Evolutionary conservation across 1,284 basidiomycete genomes (phyloP), one percentile per base, ranked within the genome.

Genomic region (Apiotrichum brassicae): DNA sequence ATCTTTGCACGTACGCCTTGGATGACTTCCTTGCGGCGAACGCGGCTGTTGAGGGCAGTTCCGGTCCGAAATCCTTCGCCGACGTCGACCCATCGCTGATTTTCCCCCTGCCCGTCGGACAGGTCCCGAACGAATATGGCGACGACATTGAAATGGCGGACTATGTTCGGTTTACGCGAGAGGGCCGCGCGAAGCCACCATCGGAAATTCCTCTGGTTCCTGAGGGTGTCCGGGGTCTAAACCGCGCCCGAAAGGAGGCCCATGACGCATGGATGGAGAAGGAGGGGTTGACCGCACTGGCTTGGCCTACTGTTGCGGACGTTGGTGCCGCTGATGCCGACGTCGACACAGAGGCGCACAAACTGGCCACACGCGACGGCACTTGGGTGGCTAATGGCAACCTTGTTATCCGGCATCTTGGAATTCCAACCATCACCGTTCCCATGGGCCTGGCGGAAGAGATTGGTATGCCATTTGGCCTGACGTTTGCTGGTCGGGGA

Each of bases 371-470:
- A 0, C 22, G 33, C 2, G 30, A 50, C 38, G 49, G 49, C 8
- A 50, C 49, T 3, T 50, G 49, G 49, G 49, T 50, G 19, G 49
- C 49, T 9, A 50, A 50, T 24, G 49, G 49, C 19, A 50, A 50
- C 25, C 38, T 45, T 20, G 35, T 35, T 8, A 19, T 34, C 8
- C 49, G 49, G 9, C 49, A 50, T 18, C 26, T 50, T 3, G 49
- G 49, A 14, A 42, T 50, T 19, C 49, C 49, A 6, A 50, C 43
- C 3, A 43, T 50, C 3, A 50, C 43, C 3, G 13, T 50, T 12
- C 49, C 49, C 9, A 50, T 50, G 49, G 49, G 49, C 8, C 13
- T 42, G 6, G 49, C 38, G 8, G 38, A 28, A 11, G 49, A 50
- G 13, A 50, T 42, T 23, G 43, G 33, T 13, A 50, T 50, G 49